Base-by-base conservation (phyloP, 2,329 filamentous ascomycete genomes). In the Coniochaeta pulveracea region DNA sequence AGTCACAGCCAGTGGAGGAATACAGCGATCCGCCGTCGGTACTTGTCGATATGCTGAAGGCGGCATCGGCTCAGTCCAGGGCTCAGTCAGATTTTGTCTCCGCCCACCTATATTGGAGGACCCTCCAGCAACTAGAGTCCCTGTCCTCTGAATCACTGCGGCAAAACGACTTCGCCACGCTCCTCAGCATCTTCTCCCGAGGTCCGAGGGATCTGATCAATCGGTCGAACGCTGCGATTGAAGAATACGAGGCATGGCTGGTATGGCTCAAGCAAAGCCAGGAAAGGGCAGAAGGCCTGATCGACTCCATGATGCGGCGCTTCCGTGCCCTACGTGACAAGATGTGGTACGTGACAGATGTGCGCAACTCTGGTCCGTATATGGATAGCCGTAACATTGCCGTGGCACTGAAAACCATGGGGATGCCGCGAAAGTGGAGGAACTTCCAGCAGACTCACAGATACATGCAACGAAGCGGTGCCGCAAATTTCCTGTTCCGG, bases 311-410 rank as follows among this genome's bases (percentile, higher is more conserved):
- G 72, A 81, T 85, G 67, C 66, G 68, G 37, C 74, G 75, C 5
- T 66, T 91, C 23, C 74, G 78, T 37, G 77, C 80, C 15, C 66
- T 95, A 24, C 76, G 91, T 26, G 84, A 94, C 53, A 96, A 96
- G 64, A 94, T 96, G 84, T 98, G 91, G 91, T 98, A 93, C 52
- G 83, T 91, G 39, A 89, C 84, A 2, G 86, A 95, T 53, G 88
- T 96, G 18, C 80, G 85, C 40, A 88, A 89, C 47, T 95, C 91
- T 4, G 82, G 78, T 31, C 76, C 78, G 8, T 96, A 95, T 47
- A 84, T 91, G 39, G 81, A 93, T 44, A 85, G 85, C 24, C 79
- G 80, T 37, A 85, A 89, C 42, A 80, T 96, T 29, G 84, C 86
- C 5, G 72, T 83, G 38, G 91, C 89, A 4, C 63, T 98, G 32